phyloP scores from a whole-genome alignment of 2,329 filamentous ascomycete genomes.

The Verticillium albo-atrum region DNA sequence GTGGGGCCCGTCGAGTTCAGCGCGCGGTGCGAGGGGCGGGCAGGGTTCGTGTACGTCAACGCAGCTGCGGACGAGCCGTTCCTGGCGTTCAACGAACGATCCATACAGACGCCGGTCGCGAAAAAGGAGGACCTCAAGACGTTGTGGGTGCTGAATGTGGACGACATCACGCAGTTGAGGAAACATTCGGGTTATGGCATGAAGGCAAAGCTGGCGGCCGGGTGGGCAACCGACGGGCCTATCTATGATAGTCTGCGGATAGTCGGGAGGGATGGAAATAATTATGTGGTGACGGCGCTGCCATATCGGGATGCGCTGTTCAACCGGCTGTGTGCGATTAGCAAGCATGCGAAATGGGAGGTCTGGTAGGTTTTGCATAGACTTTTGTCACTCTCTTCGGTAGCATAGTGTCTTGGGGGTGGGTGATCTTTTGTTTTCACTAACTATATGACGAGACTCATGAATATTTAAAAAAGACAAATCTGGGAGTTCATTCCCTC shows the following conservation, averaged over 20 bases:
- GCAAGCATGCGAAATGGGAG: not conserved
- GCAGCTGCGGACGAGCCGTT: not conserved
- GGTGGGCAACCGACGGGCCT: conserved; percentile 1
- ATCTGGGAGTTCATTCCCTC: too few relatives aligned
- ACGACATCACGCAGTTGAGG: not conserved
- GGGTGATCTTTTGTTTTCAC: too few relatives aligned
- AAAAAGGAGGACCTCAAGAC: not conserved
- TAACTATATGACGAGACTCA: too few relatives aligned
- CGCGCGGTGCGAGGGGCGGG: not conserved
- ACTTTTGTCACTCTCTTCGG: too few relatives aligned
- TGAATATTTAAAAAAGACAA: too few relatives aligned
- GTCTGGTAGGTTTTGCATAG: not conserved
- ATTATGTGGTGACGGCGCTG: not conserved
- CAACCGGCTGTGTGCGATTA: not conserved
- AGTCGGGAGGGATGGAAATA: not conserved
- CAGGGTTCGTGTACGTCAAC: conserved; percentile 1
- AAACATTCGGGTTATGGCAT: conserved; percentile 5
- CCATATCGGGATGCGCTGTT: not conserved
- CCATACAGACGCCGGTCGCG: not conserved
- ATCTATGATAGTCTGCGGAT: conserved; percentile 2
- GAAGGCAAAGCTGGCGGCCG: conserved; percentile 2
- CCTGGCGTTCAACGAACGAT: not conserved
- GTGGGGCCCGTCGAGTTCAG: conserved; percentile 3
- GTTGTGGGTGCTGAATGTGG: not conserved
- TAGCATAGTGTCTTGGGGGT: too few relatives aligned